These are phyloP conservation scores for Lepiota venenata DNA, from an alignment of 768 basidiomycete genomes.

Conservation along the genomic window DNA sequence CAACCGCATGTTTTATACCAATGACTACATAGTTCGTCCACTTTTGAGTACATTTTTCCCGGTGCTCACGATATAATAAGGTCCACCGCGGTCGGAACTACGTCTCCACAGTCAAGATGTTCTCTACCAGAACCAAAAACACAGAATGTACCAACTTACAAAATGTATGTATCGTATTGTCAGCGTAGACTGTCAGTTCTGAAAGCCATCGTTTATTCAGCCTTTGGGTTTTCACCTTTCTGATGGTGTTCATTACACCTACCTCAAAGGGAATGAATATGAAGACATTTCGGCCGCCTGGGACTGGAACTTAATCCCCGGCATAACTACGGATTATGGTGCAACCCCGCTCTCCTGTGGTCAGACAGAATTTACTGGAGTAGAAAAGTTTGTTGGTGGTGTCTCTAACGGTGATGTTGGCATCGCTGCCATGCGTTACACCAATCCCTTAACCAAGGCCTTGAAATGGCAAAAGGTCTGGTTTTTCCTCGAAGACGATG, in stretches of 20 bases:
- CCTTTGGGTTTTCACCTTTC: slow-evolving; percentile 68
- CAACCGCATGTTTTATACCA: slow-evolving; percentile 62
- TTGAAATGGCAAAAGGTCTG: slow-evolving; percentile 67
- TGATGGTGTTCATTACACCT: slow-evolving; percentile 63
- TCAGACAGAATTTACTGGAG: slow-evolving; percentile 38
- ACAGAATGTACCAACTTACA: slow-evolving; percentile 65
- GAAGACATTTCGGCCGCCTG: slow-evolving; percentile 69
- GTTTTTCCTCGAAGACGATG: slow-evolving; percentile 67
- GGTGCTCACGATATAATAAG: slow-evolving; percentile 26
- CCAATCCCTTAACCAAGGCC: slow-evolving; percentile 53
- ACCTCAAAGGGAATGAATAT: slow-evolving; percentile 64
- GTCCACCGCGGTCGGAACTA: slow-evolving; percentile 60
- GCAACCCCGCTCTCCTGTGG: slow-evolving; percentile 51
- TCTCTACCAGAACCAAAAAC: slow-evolving; percentile 53
- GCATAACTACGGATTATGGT: slow-evolving; percentile 63
- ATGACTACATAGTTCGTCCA: slow-evolving; percentile 61
- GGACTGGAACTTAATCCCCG: slow-evolving; percentile 80
- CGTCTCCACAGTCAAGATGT: slow-evolving; percentile 62
- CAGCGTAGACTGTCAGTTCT: not conserved
- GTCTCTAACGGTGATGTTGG: slow-evolving; percentile 56
- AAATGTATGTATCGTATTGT: slow-evolving; percentile 37
- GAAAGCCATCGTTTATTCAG: slow-evolving; percentile 23
- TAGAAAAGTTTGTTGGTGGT: slow-evolving; percentile 63
- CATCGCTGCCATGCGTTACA: slow-evolving; percentile 61
- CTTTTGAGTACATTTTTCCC: not conserved